phyloP scores from a whole-genome alignment of 2,329 filamentous ascomycete genomes.

The Hypoxylon sp. region DNA sequence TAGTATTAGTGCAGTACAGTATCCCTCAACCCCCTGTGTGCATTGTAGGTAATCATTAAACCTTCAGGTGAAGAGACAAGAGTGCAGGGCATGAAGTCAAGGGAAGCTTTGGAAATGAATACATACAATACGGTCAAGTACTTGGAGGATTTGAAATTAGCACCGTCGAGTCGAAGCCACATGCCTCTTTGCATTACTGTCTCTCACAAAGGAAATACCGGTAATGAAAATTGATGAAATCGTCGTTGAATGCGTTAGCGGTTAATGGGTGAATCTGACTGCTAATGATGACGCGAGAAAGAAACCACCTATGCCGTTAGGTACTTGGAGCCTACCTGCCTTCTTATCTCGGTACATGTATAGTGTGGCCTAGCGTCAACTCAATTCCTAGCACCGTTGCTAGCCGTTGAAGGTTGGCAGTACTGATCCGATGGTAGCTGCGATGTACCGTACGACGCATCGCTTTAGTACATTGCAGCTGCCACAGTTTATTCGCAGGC shows the following conservation, averaged over 20 bases:
- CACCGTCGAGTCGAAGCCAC: conserved; percentile 1
- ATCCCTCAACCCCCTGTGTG: background rate
- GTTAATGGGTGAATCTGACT: conserved; percentile 23
- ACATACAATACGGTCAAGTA: conserved; percentile 2
- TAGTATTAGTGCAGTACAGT: conserved; percentile 7
- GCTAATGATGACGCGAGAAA: conserved; percentile 38
- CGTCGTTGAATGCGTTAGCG: conserved; percentile 4
- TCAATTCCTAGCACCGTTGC: conserved; percentile 10
- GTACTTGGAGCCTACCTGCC: conserved; percentile 4
- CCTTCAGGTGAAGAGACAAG: conserved; percentile 16
- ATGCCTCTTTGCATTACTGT: conserved; percentile 11
- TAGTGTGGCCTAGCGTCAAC: conserved; percentile 17
- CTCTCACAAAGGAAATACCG: conserved; percentile 11
- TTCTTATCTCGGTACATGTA: conserved; percentile 23
- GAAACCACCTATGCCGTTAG: conserved; percentile 16
- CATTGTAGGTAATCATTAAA: conserved; percentile 13
- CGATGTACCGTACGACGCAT: conserved; percentile 2
- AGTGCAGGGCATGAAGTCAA: conserved; percentile 29
- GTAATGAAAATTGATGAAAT: conserved; percentile 7
- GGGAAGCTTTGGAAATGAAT: conserved; percentile 27
- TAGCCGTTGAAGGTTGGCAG: background rate
- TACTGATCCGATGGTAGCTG: conserved; percentile 19
- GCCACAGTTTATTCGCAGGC: conserved; percentile 13
- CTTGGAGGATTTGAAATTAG: conserved; percentile 1
- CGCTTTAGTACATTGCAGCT: background rate